Evolutionary conservation across 1,284 basidiomycete species (phyloP), one percentile per base, ranked within the genome.

Genomic region (Rhizopogon parksii): DNA sequence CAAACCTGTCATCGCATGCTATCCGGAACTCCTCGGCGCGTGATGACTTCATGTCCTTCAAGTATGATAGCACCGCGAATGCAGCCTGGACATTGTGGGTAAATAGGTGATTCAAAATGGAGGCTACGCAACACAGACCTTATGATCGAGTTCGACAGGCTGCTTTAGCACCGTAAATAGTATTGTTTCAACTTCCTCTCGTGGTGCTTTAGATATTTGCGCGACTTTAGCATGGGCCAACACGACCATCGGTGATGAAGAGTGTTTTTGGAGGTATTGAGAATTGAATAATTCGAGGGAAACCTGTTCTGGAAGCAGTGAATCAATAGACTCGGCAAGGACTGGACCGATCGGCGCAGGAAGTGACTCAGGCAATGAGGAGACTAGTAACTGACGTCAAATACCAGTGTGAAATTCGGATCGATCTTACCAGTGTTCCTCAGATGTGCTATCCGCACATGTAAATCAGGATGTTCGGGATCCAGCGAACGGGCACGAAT

Each of bases 361-460:
- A 0, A 74, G 68, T 39, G 60, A 64, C 61, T 72, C 71, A 27
- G 65, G 63, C 24, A 74, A 64, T 1, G 68, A 70, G 35, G 70
- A 71, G 40, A 70, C 77, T 83, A 56, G 45, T 15, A 35, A 47
- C 19, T 40, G 35, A 14, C 32, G 35, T 15, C 24, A 30, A 19
- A 40, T 48, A 17, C 57, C 30, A 46, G 47, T 25, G 8, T 34
- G 5, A 3, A 2, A 15, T 24, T 14, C 9, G 37, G 34, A 45
- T 36, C 15, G 35, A 47, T 14, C 76, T 53, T 53, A 84, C 87
- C 72, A 61, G 67, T 67, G 54, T 71, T 68, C 30, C 77, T 76
- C 61, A 95, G 77, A 60, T 89, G 76, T 4, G 90, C 72, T 24
- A 88, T 67, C 40, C 88, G 80, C 8, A 83, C 62, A 57, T 95